Percentiles rank a stretch among this genome's conserved stretches.
phyloP scores from a whole-genome alignment of 306 rosid genomes.

The Lathyrus sativus region DNA sequence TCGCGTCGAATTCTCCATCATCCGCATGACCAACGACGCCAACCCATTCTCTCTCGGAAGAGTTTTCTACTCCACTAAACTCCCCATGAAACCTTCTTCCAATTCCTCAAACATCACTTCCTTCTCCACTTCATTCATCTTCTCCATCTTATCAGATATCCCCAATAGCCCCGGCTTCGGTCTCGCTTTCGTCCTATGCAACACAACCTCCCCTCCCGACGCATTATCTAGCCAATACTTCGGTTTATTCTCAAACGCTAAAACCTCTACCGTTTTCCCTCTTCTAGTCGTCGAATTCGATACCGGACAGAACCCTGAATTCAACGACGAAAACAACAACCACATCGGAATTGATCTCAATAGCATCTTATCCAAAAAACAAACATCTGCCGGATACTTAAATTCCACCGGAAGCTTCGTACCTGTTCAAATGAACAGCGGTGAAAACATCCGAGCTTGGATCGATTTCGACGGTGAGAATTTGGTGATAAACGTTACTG shows the following conservation, averaged over 20 bases:
- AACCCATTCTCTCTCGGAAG: conserved; percentile 66
- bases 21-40: conserved; percentile 79
- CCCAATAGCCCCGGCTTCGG: conserved; percentile 80
- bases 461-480: conserved; percentile 67
- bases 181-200: conserved; percentile 71
- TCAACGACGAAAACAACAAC: conserved; percentile 68
- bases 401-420: conserved; percentile 57
- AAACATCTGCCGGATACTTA: conserved; percentile 57
- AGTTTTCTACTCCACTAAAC: conserved; percentile 51
- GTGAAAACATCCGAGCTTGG: conserved; percentile 75
- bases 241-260: conserved; percentile 73
- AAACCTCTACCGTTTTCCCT: conserved; percentile 48
- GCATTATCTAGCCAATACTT: conserved; percentile 83
- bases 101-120: conserved; percentile 50
- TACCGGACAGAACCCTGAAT: conserved; percentile 76
- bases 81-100: conserved; percentile 33
- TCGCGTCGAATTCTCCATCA: conserved; percentile 48
- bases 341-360: conserved; percentile 87
- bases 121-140: conserved; percentile 82
- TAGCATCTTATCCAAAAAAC: conserved; percentile 24
- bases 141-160: conserved; percentile 66
- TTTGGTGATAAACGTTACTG: conserved; percentile 60
- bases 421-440: conserved; percentile 61
- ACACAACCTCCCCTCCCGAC: conserved; percentile 67
- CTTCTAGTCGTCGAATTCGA: conserved; percentile 85